Conservation (phyloP, 2,329 filamentous ascomycete genomes). For the Hymenoscyphus occultus region DNA sequence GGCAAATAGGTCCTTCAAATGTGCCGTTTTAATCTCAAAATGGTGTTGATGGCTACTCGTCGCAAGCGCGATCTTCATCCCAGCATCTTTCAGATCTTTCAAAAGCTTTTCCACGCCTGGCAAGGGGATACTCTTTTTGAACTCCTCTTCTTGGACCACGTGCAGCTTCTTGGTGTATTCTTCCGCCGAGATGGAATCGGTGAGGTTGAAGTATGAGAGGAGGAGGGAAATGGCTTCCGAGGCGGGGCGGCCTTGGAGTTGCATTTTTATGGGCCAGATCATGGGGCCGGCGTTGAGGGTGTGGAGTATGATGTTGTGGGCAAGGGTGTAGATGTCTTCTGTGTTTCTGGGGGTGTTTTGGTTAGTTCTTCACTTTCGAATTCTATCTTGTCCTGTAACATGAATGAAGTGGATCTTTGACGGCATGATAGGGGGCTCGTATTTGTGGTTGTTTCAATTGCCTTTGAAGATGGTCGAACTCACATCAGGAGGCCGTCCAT, state of each 20-base stretch:
- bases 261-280: conserved; percentile 90
- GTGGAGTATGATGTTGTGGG: conserved; percentile 77
- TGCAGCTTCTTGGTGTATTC: conserved; percentile 61
- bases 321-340: conserved; percentile 82
- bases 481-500: conserved; percentile 91
- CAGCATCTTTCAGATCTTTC: conserved; percentile 44
- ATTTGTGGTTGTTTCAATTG: too few species aligned
- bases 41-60: conserved; percentile 56
- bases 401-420: not conserved
- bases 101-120: conserved; percentile 75
- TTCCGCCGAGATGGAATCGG: conserved; percentile 56
- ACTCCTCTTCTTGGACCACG: conserved; percentile 66
- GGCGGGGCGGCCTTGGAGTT: conserved; percentile 49
- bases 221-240: conserved; percentile 56
- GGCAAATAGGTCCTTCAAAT: conserved; percentile 55
- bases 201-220: conserved; percentile 79
- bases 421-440: too few species aligned
- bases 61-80: conserved; percentile 67
- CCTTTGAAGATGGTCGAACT: not conserved
- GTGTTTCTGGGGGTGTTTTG: conserved; percentile 51
- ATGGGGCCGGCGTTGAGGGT: conserved; percentile 70
- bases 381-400: not conserved
- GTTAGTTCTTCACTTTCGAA: not conserved
- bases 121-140: conserved; percentile 69
- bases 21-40: conserved; percentile 39